A percentile compares a stretch with the other conserved stretches of the same genome.
Conservation (phyloP, 257 asterid species). For the Schizonepeta tenuifolia region DNA sequence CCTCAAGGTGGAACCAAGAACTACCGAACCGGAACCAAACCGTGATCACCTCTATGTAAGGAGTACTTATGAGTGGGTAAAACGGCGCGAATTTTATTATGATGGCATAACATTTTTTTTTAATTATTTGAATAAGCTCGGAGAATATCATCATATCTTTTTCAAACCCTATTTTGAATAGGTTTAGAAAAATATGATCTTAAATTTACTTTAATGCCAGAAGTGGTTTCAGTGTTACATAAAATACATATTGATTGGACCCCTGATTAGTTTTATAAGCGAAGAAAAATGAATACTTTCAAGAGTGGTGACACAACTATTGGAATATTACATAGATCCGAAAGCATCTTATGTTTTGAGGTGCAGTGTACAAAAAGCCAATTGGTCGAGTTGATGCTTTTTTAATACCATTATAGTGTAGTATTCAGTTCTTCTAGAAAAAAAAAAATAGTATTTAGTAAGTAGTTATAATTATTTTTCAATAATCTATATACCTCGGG, state of each 20-base stretch:
- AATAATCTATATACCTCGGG: neutral
- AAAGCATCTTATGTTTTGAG: slow-evolving; percentile 42
- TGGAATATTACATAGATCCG: slow-evolving; percentile 3
- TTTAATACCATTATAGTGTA: no score
- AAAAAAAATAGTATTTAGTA: neutral
- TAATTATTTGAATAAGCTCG: neutral
- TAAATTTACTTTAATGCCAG: neutral
- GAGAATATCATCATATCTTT: neutral
- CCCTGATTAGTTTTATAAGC: neutral
- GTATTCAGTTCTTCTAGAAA: no score
- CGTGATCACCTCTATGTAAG: no score
- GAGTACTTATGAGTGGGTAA: no score
- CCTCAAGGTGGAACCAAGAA: no score
- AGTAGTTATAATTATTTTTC: no score
- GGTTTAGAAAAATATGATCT: neutral
- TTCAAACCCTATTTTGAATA: slow-evolving; percentile 13
- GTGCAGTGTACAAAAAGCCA: slow-evolving; percentile 38
- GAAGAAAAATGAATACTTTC: neutral
- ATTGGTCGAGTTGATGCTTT: slow-evolving; percentile 18
- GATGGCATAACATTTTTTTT: slow-evolving; percentile 35
- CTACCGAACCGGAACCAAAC: no score
- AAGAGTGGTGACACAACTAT: neutral
- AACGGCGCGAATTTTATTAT: no score
- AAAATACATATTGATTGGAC: slow-evolving; percentile 16
- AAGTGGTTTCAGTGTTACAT: neutral